Evolutionary conservation across 2,329 filamentous ascomycete genomes (phyloP).

Genomic region (Teratosphaeria destructans): DNA sequence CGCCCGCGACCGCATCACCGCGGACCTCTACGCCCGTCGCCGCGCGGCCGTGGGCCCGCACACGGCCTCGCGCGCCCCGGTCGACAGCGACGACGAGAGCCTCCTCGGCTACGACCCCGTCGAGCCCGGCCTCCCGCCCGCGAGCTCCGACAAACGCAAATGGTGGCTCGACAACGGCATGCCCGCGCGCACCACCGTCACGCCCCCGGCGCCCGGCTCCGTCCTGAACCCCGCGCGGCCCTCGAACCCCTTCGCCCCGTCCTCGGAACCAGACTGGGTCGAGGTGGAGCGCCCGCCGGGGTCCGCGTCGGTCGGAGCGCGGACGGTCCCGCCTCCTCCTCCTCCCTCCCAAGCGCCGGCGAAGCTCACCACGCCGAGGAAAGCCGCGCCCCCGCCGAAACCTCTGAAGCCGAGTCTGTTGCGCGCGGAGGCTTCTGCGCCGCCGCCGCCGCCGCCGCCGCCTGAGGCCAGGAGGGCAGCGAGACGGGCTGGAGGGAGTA

Average conservation of each 20-base stretch:
- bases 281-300: slow-evolving; percentile 26
- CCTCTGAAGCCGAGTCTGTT: slow-evolving; percentile 25
- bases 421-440: slow-evolving; percentile 14
- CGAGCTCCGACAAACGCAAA: slow-evolving; percentile 51
- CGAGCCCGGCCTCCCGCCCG: slow-evolving; percentile 60
- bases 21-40: slow-evolving; percentile 60
- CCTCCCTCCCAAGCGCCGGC: slow-evolving; percentile 7
- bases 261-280: slow-evolving; percentile 77
- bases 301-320: no score
- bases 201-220: slow-evolving; percentile 52
- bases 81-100: slow-evolving; percentile 67
- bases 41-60: slow-evolving; percentile 56
- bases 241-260: slow-evolving; percentile 70
- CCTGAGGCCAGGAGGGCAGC: slow-evolving; percentile 10
- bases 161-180: slow-evolving; percentile 59
- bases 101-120: slow-evolving; percentile 72
- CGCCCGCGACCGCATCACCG: slow-evolving; percentile 60
- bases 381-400: slow-evolving; percentile 20
- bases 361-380: slow-evolving; percentile 15
- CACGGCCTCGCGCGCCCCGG: slow-evolving; percentile 43
- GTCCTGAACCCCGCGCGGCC: slow-evolving; percentile 62
- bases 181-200: slow-evolving; percentile 62
- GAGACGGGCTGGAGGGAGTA: not conserved
- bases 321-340: slow-evolving; percentile 6
- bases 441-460: slow-evolving; percentile 5